Evolutionary conservation across 164 flowering plant genomes (phyloP).

Genomic region (Chimonanthus praecox): DNA sequence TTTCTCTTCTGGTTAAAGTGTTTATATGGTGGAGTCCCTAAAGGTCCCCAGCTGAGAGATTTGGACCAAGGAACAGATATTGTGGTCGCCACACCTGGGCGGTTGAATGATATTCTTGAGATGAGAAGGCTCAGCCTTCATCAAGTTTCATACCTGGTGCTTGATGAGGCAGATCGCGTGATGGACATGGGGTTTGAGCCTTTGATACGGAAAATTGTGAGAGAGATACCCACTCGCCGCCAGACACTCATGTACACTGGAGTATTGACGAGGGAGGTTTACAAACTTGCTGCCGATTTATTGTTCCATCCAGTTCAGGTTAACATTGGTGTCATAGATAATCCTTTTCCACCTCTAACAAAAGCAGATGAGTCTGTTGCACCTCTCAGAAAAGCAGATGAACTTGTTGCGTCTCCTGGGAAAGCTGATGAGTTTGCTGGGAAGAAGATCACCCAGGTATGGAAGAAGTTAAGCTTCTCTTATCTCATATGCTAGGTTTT

Average conservation of each 20-base stretch:
- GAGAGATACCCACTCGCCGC: conserved; percentile 67
- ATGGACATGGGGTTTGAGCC: conserved; percentile 97
- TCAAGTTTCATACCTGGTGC: conserved; percentile 82
- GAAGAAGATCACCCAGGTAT: conserved; percentile 92
- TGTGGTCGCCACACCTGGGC: conserved; percentile 86
- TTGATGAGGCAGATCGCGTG: conserved; percentile 92
- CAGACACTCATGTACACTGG: conserved; percentile 96
- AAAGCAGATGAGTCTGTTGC: no score
- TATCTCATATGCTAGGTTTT: background rate
- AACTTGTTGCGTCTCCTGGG: no score
- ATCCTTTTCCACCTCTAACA: no score
- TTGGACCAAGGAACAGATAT: conserved; percentile 79
- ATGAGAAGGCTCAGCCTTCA: conserved; percentile 68
- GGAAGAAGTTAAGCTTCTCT: background rate
- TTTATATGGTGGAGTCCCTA: no score
- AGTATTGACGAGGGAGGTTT: conserved; percentile 91
- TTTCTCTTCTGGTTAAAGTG: no score
- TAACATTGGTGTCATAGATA: conserved; percentile 74
- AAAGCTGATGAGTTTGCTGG: conserved; percentile 63
- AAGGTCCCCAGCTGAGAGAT: conserved; percentile 14
- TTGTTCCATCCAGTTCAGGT: conserved; percentile 81
- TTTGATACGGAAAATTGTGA: conserved; percentile 70
- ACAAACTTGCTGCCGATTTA: conserved; percentile 84
- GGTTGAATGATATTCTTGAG: conserved; percentile 73
- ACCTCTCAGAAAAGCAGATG: no score